Evolutionary conservation across 2,329 filamentous ascomycete species (phyloP), one percentile per base, ranked within the genome.

Genomic region (Parafenestella ontariensis): DNA sequence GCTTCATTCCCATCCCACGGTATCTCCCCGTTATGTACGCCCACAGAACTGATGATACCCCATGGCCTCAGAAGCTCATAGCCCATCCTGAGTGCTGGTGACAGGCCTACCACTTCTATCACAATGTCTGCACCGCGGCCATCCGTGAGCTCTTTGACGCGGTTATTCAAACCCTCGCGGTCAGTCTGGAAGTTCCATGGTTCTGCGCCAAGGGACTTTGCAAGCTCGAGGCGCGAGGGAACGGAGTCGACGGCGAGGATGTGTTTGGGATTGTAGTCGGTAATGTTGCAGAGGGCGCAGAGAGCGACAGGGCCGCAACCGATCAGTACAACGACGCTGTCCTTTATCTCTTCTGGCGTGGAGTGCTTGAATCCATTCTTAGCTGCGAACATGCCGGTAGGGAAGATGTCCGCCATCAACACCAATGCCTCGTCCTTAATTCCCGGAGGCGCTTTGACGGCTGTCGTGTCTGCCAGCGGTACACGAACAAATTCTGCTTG

Each of bases 341-440:
- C 85, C 17, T 81, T 76, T 46, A 88, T 84, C 51, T 87, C 81
- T 56, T 86, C 82, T 13, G 70, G 67, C 13, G 77, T 80, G 34
- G 88, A 81, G 68, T 88, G 78, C 52, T 85, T 85, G 74, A 96
- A 89, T 6, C 87, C 93, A 68, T 92, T 95, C 52, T 84, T 83
- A 4, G 90, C 90, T 6, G 91, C 92, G 65, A 93, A 96, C 77
- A 87, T 96, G 7, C 93, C 90, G 0, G 81, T 83, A 26, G 92
- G 92, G 76, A 95, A 96, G 66, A 96, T 96, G 71, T 96, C 92
- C 15, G 91, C 92, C 92, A 96, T 96, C 23, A 96, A 83, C 6
- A 96, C 87, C 44, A 96, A 81, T 31, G 87, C 87, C 60, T 89
- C 84, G 63, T 94, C 88, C 18, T 88, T 85, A 53, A 96, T 89